Conservation (phyloP, 2,329 filamentous ascomycete species). For the Aspergillus terreus region DNA sequence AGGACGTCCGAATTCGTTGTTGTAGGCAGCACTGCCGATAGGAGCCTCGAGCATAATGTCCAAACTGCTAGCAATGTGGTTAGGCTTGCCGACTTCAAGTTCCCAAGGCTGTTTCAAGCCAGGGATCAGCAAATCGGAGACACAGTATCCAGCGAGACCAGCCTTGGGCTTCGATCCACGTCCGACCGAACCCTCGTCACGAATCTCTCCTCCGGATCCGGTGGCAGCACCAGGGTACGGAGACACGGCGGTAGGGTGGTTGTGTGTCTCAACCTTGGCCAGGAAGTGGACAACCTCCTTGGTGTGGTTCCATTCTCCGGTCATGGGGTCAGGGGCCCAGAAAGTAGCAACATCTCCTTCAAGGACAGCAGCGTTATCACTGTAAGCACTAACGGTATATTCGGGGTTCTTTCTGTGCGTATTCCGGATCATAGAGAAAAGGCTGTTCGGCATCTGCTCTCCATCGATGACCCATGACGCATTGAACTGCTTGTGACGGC, state of each 20-base stretch:
- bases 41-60: conserved; percentile 98
- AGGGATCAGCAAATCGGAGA: conserved; percentile 89
- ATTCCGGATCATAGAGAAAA: conserved; percentile 96
- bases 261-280: conserved; percentile 96
- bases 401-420: conserved; percentile 76
- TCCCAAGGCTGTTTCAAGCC: conserved; percentile 84
- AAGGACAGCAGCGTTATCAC: conserved; percentile 94
- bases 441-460: conserved; percentile 68
- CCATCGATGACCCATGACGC: conserved; percentile 94
- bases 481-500: conserved; percentile 87
- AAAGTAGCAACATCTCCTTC: conserved; percentile 67
- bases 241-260: conserved; percentile 93
- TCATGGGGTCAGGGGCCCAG: conserved; percentile 85
- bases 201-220: conserved; percentile 90
- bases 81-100: conserved; percentile 79
- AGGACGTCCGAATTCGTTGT: conserved; percentile 95
- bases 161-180: conserved; percentile 90
- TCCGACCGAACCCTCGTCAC: conserved; percentile 92
- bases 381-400: conserved; percentile 91
- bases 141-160: conserved; percentile 87
- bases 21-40: conserved; percentile 91
- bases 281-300: conserved; percentile 86
- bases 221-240: conserved; percentile 92
- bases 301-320: conserved; percentile 80
- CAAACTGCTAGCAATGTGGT: conserved; percentile 86